phyloP scores from a whole-genome alignment of 2,329 filamentous ascomycete genomes.

The Pseudopithomyces maydicus region DNA sequence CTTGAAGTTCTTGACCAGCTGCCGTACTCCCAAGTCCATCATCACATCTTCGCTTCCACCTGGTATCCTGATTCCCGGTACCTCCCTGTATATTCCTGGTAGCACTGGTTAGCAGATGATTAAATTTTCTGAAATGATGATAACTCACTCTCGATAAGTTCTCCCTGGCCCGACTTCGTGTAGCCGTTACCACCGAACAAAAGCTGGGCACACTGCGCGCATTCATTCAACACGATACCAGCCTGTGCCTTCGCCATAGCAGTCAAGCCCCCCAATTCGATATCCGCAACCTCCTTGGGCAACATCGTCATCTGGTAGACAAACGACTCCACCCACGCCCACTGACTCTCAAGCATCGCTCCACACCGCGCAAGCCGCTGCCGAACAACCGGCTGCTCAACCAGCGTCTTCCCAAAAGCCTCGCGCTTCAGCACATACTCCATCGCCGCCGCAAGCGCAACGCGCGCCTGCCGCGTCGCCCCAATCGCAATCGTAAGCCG shows the following conservation, averaged over 20 bases:
- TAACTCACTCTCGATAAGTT: conserved; percentile 52
- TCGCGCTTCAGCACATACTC: conserved; percentile 58
- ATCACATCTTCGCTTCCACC: conserved; percentile 77
- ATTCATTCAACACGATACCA: conserved; percentile 73
- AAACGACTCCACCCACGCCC: conserved; percentile 75
- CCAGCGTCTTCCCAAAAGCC: conserved; percentile 64
- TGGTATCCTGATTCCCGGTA: conserved; percentile 64
- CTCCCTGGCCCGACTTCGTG: conserved; percentile 71
- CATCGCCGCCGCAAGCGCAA: conserved; percentile 60
- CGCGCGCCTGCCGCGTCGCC: conserved; percentile 62
- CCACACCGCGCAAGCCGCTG: conserved; percentile 64
- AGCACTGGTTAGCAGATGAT: conserved; percentile 13
- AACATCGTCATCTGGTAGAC: conserved; percentile 70
- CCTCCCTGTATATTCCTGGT: conserved; percentile 66
- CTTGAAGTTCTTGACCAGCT: conserved; percentile 72
- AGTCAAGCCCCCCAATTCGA: conserved; percentile 72
- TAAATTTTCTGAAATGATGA: not conserved
- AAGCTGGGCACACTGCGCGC: conserved; percentile 70
- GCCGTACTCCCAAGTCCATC: conserved; percentile 70
- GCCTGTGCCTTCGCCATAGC: conserved; percentile 74
- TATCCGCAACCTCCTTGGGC: conserved; percentile 62
- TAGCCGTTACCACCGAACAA: conserved; percentile 78
- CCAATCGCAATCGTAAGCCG: conserved; percentile 62
- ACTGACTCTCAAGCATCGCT: conserved; percentile 68
- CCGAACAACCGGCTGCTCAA: conserved; percentile 64